Evolutionary conservation across 805 yeast species (phyloP), one percentile per base, ranked within the genome.

Genomic region (Candida anglica): DNA sequence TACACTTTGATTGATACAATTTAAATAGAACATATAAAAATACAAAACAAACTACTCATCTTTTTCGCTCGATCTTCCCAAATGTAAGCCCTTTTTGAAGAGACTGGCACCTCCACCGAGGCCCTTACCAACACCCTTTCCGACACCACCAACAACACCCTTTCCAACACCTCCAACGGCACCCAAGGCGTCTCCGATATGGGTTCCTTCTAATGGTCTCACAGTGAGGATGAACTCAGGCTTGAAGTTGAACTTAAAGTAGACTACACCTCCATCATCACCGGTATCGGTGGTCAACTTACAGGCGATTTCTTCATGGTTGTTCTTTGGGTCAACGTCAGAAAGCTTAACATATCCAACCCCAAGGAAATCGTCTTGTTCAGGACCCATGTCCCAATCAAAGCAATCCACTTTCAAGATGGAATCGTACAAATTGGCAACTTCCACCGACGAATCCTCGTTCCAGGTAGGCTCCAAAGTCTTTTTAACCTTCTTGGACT

Each of bases 381-480:
- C 87, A 29, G 86, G 79, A 45, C 96, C 96, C 43, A 91, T 77
- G 60, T 93, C 99, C 96, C 97, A 91, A 56, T 93, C 99, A 51
- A 53, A 71, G 11, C 85, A 76, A 37, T 69, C 74, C 36, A 86
- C 67, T 37, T 63, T 65, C 33, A 89, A 53, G 3, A 58, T 55
- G 8, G 85, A 77, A 48, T 77, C 77, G 36, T 71, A 77, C 52
- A 86, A 74, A 55, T 83, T 81, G 16, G 66, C 51, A 17, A 88
- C 65, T 22, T 71, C 73, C 25, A 79, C 64, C 10, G 69, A 58
- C 28, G 78, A 73, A 13, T 61, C 54, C 64, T 88, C 96, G 54
- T 89, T 81, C 88, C 91, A 93, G 2, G 64, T 74, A n/a, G 99
- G 99, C 39, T 84, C 75, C 46, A 93, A 69, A 0, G 96, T 87